These are phyloP conservation scores for Asterophora parasitica DNA, from an alignment of 768 basidiomycete species.

Conservation along the genomic window DNA sequence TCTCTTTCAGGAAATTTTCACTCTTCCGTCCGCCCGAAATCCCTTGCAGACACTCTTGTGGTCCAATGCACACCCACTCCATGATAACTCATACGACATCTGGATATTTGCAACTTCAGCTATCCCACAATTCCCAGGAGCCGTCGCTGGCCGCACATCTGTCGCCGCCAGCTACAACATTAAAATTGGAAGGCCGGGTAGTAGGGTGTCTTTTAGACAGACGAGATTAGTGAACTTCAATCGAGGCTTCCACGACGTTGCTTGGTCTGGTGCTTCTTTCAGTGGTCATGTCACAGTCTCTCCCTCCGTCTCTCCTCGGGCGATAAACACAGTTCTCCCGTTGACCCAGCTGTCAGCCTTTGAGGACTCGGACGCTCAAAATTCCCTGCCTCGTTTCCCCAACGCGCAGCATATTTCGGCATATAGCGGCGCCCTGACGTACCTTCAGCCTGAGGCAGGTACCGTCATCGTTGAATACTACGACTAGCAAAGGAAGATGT, in stretches of 20 bases:
- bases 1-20: not conserved
- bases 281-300: conserved; percentile 4
- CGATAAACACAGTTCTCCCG: not conserved
- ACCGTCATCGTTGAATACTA: conserved; percentile 5
- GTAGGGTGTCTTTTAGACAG: not conserved
- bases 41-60: not conserved
- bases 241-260: not conserved
- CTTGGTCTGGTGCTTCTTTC: conserved; percentile 5
- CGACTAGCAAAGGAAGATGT: not conserved
- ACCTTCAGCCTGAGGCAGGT: not conserved
- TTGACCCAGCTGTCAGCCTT: not conserved
- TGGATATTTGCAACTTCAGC: conserved; percentile 6
- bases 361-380: not conserved
- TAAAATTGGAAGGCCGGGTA: not conserved
- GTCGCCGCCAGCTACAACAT: not conserved
- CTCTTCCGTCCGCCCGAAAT: not conserved
- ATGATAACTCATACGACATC: conserved; percentile 2
- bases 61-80: conserved; percentile 5
- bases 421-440: conserved; percentile 5
- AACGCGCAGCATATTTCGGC: conserved; percentile 1
- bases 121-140: conserved; percentile 1
- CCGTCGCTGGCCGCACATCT: not conserved
- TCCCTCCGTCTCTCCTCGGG: not conserved
- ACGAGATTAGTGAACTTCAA: not conserved
- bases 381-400: not conserved